Evolutionary conservation across 2,329 filamentous ascomycete species (phyloP), one percentile per base, ranked within the genome.

Genomic region (Fusarium foetens): DNA sequence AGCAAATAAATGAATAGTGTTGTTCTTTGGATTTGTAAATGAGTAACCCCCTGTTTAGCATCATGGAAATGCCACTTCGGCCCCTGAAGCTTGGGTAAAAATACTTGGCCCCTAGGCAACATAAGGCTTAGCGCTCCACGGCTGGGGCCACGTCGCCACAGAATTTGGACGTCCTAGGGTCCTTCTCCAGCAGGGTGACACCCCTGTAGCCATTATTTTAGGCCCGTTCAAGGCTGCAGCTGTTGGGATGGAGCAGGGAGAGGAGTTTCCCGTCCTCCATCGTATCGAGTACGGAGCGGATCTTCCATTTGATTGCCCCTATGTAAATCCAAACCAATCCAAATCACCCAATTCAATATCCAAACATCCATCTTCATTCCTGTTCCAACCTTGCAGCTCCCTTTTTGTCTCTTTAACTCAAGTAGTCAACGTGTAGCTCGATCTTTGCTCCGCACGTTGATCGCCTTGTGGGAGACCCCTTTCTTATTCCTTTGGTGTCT

Each of bases 61-160:
- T 70, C 38, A 62, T 58, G 52, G 38, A 41, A 55, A 72, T 54
- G 59, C 55, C 42, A 55, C 65, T 36, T 27, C 31, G 25, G 51
- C 69, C 69, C 69, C 68, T 71, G 60, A 70, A 59, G 57, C 53
- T 53, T 59, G 33, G 38, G 60, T 70, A 72, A 61, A 55, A 59
- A 72, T 72, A 70, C 48, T 35, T 54, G 54, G 31, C 38, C 29
- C 3, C 52, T 70, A 63, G 52, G 51, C 61, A 29, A n/a, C 13
- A 46, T 31, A 21, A 13, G 66, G 70, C 25, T 72, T 72, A 72
- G 70, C 51, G 65, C 41, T 16, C 9, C 33, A 29, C 59, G 41
- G 69, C 66, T 74, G 58, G 62, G 64, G 67, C 72, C 72, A 75
- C 72, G 72, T 68, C 67, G 72, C 70, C 63, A 73, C 66, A 61